Evolutionary conservation across 805 yeast species (phyloP).

Genomic region (Debaryomyces prosopidis): DNA sequence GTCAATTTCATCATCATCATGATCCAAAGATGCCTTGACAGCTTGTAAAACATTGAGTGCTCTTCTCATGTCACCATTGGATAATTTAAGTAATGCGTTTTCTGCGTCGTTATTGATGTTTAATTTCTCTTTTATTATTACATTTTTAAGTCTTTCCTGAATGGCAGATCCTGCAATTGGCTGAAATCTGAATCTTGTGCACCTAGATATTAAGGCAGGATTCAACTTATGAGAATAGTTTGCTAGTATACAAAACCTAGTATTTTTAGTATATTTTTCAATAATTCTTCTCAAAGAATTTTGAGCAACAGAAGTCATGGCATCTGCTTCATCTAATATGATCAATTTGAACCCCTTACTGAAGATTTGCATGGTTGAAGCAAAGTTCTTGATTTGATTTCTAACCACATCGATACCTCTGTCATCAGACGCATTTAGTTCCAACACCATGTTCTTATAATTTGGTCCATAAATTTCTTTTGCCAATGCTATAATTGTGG

Average conservation of each 20-base stretch:
- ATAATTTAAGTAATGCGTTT: constrained; percentile 62
- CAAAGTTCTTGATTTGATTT: constrained; percentile 94
- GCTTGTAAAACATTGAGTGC: constrained; percentile 94
- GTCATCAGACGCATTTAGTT: constrained; percentile 95
- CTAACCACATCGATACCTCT: constrained; percentile 98
- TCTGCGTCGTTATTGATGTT: constrained; percentile 59
- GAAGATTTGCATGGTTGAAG: constrained; percentile 93
- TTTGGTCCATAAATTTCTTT: constrained; percentile 80
- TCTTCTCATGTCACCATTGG: constrained; percentile 96
- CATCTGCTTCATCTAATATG: constrained; percentile 94
- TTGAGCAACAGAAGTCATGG: constrained; percentile 88
- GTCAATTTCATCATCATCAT: constrained; percentile 54
- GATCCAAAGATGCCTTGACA: constrained; percentile 69
- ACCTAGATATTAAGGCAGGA: constrained; percentile 91
- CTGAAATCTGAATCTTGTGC: constrained; percentile 91
- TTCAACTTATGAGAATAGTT: constrained; percentile 94
- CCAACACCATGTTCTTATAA: constrained; percentile 87
- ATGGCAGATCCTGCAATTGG: constrained; percentile 75
- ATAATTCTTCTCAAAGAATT: constrained; percentile 81
- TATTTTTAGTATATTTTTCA: constrained; percentile 90
- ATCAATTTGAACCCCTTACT: constrained; percentile 82
- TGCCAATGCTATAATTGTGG: constrained; percentile 85
- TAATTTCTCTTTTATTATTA: constrained; percentile 67
- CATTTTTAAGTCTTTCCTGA: constrained; percentile 63
- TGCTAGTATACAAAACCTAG: constrained; percentile 94